Conservation (phyloP, 2,329 filamentous ascomycete genomes). For the Nothopassalora personata region DNA sequence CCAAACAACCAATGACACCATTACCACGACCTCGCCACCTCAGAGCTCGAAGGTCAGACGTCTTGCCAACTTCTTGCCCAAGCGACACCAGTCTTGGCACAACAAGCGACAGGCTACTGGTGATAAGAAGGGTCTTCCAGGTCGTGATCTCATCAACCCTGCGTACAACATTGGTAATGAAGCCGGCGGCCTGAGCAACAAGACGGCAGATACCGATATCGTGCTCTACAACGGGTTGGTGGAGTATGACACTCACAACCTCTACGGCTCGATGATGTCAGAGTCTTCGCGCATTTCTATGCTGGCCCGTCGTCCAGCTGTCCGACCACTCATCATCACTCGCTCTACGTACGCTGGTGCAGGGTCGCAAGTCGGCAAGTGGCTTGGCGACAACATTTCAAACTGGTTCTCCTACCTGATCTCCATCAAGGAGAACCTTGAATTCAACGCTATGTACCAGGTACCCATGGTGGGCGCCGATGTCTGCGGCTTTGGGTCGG, state of each 20-base stretch:
- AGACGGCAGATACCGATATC: slow-evolving; percentile 60
- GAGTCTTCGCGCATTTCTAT: slow-evolving; percentile 60
- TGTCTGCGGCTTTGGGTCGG: slow-evolving; percentile 68
- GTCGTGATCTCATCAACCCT: slow-evolving; percentile 59
- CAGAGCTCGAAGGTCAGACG: slow-evolving; percentile 23
- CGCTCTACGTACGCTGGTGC: slow-evolving; percentile 71
- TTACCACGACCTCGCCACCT: slow-evolving; percentile 29
- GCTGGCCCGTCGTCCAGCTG: slow-evolving; percentile 56
- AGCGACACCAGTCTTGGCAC: slow-evolving; percentile 11
- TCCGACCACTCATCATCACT: slow-evolving; percentile 67
- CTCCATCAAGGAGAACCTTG: slow-evolving; percentile 40
- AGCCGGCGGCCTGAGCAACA: slow-evolving; percentile 41
- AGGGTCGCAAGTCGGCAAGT: slow-evolving; percentile 55
- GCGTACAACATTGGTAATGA: slow-evolving; percentile 62
- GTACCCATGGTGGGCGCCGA: slow-evolving; percentile 52
- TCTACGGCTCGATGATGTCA: slow-evolving; percentile 74
- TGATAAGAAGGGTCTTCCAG: slow-evolving; percentile 50
- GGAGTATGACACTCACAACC: slow-evolving; percentile 72
- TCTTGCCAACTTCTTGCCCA: slow-evolving; percentile 7
- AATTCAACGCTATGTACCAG: slow-evolving; percentile 45
- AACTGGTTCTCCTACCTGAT: slow-evolving; percentile 43
- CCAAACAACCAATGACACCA: slow-evolving; percentile 23
- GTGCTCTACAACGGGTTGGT: slow-evolving; percentile 61
- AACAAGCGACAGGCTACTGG: slow-evolving; percentile 18
- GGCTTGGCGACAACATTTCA: slow-evolving; percentile 54